Conservation (phyloP, 805 yeast genomes). For the Candida quercuum region DNA sequence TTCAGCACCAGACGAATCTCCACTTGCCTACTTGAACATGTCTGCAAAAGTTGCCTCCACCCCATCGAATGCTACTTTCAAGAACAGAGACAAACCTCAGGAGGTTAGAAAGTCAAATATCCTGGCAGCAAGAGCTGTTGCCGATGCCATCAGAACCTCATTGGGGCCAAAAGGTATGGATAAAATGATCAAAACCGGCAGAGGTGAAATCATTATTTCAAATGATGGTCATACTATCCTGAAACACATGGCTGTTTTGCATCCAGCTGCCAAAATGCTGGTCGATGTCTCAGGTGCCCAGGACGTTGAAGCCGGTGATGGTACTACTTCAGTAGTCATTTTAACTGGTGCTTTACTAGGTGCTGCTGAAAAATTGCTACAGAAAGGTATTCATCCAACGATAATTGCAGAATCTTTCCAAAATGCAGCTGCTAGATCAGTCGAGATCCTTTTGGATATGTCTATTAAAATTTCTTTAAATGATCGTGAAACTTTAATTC, state of each 20-base stretch:
- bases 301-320: slow-evolving; percentile 99
- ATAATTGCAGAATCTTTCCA: slow-evolving; percentile 93
- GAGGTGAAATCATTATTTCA: slow-evolving; percentile 90
- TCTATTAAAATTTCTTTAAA: slow-evolving; percentile 69
- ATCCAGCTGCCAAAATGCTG: slow-evolving; percentile 98
- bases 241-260: slow-evolving; percentile 96
- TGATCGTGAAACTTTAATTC: slow-evolving; percentile 77
- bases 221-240: slow-evolving; percentile 98
- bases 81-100: slow-evolving; percentile 94
- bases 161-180: slow-evolving; percentile 99
- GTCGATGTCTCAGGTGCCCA: slow-evolving; percentile 97
- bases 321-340: slow-evolving; percentile 96
- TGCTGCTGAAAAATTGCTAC: slow-evolving; percentile 88
- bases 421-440: slow-evolving; percentile 78
- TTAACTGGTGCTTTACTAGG: slow-evolving; percentile 90
- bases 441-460: slow-evolving; percentile 80
- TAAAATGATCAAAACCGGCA: slow-evolving; percentile 93
- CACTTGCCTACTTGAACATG: slow-evolving; percentile 11
- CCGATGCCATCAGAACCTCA: slow-evolving; percentile 90
- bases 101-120: slow-evolving; percentile 96
- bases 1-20: neutral
- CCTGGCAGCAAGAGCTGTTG: slow-evolving; percentile 98
- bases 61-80: slow-evolving; percentile 83
- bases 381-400: slow-evolving; percentile 93
- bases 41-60: slow-evolving; percentile 10